Evolutionary conservation across 2,329 filamentous ascomycete genomes (phyloP).

Genomic region (Paramyrothecium sp.): DNA sequence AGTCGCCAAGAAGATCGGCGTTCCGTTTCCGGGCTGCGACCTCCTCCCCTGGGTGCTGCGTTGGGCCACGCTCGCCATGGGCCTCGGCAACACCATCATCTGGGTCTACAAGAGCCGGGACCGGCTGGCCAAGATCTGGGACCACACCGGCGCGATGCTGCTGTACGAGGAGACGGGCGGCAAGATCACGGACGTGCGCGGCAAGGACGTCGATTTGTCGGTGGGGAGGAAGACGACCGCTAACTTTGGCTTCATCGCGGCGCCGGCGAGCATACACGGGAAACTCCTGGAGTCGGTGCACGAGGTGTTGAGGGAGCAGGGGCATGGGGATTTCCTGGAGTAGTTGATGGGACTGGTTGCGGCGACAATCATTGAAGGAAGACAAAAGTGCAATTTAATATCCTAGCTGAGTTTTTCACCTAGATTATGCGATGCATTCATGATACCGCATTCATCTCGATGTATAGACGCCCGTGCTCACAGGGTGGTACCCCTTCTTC

Average conservation of each 20-base stretch:
- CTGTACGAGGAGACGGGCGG: slow-evolving; percentile 57
- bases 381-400: too few species aligned
- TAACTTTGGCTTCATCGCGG: slow-evolving; percentile 58
- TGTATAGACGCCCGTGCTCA: slow-evolving; percentile 42
- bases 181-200: slow-evolving; percentile 52
- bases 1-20: slow-evolving; percentile 39
- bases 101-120: slow-evolving; percentile 53
- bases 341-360: neutral
- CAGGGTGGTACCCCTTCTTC: slow-evolving; percentile 42
- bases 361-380: too few species aligned
- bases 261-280: slow-evolving; percentile 41
- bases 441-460: slow-evolving; percentile 16
- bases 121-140: slow-evolving; percentile 55
- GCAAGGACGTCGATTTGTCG: slow-evolving; percentile 46
- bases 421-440: neutral
- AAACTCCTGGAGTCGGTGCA: slow-evolving; percentile 65
- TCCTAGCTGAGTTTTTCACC: too few species aligned
- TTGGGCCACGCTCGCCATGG: slow-evolving; percentile 52
- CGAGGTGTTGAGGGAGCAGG: slow-evolving; percentile 59
- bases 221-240: slow-evolving; percentile 45
- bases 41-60: slow-evolving; percentile 57
- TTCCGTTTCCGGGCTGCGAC: slow-evolving; percentile 46
- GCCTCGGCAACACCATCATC: slow-evolving; percentile 51
- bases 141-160: slow-evolving; percentile 59
- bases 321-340: slow-evolving; percentile 18